Evolutionary conservation across 805 yeast species (phyloP), one percentile per base, ranked within the genome.

Genomic region (Saccharomyces kudriavzevii): DNA sequence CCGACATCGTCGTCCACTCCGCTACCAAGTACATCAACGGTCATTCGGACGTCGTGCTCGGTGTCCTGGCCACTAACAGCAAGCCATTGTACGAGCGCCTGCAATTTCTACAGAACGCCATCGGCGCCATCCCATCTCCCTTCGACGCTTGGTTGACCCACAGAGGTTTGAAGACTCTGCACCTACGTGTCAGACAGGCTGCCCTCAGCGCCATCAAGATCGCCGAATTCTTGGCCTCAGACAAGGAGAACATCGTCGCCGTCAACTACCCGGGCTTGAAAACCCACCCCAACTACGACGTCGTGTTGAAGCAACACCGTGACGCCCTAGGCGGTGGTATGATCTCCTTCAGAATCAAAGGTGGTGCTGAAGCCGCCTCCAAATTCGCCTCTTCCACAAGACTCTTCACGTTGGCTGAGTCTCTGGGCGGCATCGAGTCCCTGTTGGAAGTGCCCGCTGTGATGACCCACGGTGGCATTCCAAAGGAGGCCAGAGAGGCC

Each of bases 81-180:
- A 83, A 79, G 53, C 75, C 66, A 50, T 72, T 86, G 63, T 81
- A 81, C 72, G 83, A 83, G 61, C 75, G 77, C 65, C 77, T 84
- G 71, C 77, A 87, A 56, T 88, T 87, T 76, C 77, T 88, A 70
- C 96, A 89, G 72, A 88, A 88, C 64, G 95, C 96, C 59, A 76
- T 87, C 63, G 96, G 96, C 57, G 89, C 95, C 27, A 80, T 89
- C 58, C 95, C 96, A 59, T 87, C 95, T 22, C 88, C 96, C 52
- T 89, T 89, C 69, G 96, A 89, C 74, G 80, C 89, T 45, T 89
- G 96, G 96, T 83, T 88, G 70, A 91, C 95, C 53, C 96, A 88
- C 77, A 80, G 96, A 70, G 96, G 96, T 67, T 77, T 89, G 67
- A 89, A 87, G 78, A 89, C 96, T 45, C 77, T 88, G 66, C 94